Evolutionary conservation across 805 yeast species (phyloP), one percentile per base, ranked within the genome.

Genomic region (Ogataea salicorniae): DNA sequence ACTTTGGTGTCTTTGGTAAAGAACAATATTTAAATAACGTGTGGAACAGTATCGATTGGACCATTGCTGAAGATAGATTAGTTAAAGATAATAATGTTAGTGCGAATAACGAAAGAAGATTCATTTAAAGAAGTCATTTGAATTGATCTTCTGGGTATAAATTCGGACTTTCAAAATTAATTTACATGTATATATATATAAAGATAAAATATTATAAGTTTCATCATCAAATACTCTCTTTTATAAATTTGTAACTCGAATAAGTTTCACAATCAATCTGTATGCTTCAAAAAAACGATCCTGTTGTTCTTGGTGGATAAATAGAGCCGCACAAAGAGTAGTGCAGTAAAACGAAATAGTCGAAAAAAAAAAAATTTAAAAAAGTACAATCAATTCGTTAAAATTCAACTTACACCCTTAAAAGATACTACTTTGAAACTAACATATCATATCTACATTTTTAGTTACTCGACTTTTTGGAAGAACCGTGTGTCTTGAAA

Each of bases 41-140:
- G 60, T 83, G 95, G 81, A 77, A 81, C 45, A 75, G 88, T 54
- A 76, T 91, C 50, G 83, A 92, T 69, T 94, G 99, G 99, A 75
- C 80, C 43, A 82, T 83, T 37, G 75, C 85, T 31, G 81, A 79
- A 59, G 66, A 66, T 54, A 72, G 83, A 61, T 60, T 75, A 8
- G 23, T 41, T 14, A 41, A 41, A n/a, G 23, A 22, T 23, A 48
- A 22, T 35, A 48, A 51, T 53, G 45, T 33, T 22, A 31, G 39
- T 13, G 6, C 20, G 26, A 37, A 37, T 37, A 26, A 9, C 31
- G 39, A 37, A 37, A 37, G 39, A 37, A 37, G 23, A 26, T 37
- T 37, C 16, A 37, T 37, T 20, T 37, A 37, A 37, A n/a, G 22
- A 18, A 20, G 38, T 6, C 22, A 5, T 18, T 6, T 20, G 6